Conservation (phyloP, 163 green algal species). For the Picocystis sp. region DNA sequence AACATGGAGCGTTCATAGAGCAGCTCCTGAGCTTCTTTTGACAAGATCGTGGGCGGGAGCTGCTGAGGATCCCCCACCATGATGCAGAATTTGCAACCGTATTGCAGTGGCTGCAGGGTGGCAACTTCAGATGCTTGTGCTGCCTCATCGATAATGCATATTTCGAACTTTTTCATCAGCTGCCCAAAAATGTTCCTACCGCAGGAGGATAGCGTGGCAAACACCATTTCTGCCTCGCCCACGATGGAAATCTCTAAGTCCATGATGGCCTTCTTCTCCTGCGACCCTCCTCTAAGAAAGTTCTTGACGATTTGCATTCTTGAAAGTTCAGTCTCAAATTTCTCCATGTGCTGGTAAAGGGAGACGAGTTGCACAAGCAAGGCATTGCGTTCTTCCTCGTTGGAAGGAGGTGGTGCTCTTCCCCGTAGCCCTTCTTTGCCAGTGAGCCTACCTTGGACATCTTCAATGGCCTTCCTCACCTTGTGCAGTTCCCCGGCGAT, state of each 20-base stretch:
- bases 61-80: constrained; percentile 87
- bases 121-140: constrained; percentile 61
- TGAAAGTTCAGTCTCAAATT: constrained; percentile 27
- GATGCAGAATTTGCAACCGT: constrained; percentile 50
- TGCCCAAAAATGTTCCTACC: constrained; percentile 32
- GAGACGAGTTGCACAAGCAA: neutral
- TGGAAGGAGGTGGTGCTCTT: too few species aligned
- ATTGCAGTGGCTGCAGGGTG: constrained; percentile 66
- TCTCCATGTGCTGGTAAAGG: constrained; percentile 21
- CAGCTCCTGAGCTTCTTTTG: constrained; percentile 13
- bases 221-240: constrained; percentile 93
- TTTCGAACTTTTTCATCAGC: constrained; percentile 41
- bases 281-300: constrained; percentile 10
- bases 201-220: constrained; percentile 76
- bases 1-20: neutral
- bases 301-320: constrained; percentile 18
- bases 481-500: too few species aligned
- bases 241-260: constrained; percentile 60
- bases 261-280: neutral
- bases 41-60: constrained; percentile 83
- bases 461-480: too few species aligned
- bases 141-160: constrained; percentile 88
- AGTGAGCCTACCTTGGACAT: too few species aligned
- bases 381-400: too few species aligned
- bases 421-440: too few species aligned